Conservation (phyloP, 75 land plant genomes). For the Chamaecyparis obtusa region DNA sequence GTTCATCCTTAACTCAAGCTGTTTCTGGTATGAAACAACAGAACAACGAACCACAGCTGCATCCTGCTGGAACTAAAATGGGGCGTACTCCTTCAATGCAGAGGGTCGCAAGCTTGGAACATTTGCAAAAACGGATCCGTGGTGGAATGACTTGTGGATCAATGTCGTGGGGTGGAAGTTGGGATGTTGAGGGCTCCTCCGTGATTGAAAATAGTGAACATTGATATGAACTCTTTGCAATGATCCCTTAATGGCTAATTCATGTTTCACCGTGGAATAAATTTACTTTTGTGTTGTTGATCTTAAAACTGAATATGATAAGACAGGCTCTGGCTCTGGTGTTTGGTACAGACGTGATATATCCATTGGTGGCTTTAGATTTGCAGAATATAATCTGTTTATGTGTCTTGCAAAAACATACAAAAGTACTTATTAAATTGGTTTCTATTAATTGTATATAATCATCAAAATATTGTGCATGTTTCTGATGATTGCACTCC, state of each 20-base stretch:
- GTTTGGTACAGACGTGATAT: neutral
- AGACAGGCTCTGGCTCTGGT: neutral
- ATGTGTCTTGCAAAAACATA: neutral
- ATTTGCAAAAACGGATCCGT: constrained; percentile 87
- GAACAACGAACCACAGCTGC: constrained; percentile 17
- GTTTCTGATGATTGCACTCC: neutral
- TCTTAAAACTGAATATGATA: neutral
- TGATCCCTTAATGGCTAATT: neutral
- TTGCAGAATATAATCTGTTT: neutral
- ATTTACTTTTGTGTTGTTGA: neutral
- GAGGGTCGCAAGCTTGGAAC: constrained; percentile 92
- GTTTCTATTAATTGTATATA: neutral
- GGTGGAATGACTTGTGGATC: constrained; percentile 33
- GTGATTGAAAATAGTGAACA: constrained; percentile 10
- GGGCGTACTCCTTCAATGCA: constrained; percentile 83
- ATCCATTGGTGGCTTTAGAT: neutral
- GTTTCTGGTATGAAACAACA: neutral
- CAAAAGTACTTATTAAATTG: neutral
- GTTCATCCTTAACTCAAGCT: neutral
- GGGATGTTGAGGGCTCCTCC: constrained; percentile 11
- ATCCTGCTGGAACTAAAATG: constrained; percentile 41
- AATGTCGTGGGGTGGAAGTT: constrained; percentile 10
- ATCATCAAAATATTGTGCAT: neutral
- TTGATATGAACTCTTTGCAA: neutral
- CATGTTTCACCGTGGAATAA: neutral